Conservation (phyloP, 2,329 filamentous ascomycete species). For the Torrubiella hemipterigena region DNA sequence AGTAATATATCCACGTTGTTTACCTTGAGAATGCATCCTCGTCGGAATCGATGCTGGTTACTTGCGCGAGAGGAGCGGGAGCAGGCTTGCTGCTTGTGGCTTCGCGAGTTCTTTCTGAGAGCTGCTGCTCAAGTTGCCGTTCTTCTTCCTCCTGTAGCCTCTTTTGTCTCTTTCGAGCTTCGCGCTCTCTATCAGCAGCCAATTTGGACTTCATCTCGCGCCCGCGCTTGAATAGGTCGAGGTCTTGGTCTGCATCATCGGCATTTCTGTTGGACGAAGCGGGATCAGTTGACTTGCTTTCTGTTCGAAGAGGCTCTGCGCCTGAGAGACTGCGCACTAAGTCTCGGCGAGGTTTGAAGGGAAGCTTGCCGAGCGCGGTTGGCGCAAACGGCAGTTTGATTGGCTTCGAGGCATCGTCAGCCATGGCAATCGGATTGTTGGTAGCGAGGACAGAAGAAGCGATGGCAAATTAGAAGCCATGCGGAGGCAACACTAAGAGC, state of each 20-base stretch:
- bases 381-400: slow-evolving; percentile 38
- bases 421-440: slow-evolving; percentile 14
- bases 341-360: no score
- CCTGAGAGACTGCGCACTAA: no score
- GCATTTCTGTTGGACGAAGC: slow-evolving; percentile 9
- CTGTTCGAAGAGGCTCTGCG: no score
- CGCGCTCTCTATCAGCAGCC: slow-evolving; percentile 25
- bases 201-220: slow-evolving; percentile 35
- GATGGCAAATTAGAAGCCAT: slow-evolving; percentile 1
- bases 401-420: slow-evolving; percentile 16
- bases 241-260: slow-evolving; percentile 21
- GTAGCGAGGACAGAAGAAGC: neutral
- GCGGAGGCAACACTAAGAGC: no score
- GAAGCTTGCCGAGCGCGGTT: slow-evolving; percentile 26
- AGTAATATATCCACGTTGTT: neutral
- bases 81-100: slow-evolving; percentile 1
- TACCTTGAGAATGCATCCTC: slow-evolving; percentile 9
- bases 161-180: slow-evolving; percentile 14
- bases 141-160: slow-evolving; percentile 9
- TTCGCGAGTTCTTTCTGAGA: neutral
- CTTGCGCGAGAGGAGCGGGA: slow-evolving; percentile 1
- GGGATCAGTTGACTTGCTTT: slow-evolving; percentile 9
- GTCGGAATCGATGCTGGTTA: slow-evolving; percentile 10
- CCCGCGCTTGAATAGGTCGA: slow-evolving; percentile 37
- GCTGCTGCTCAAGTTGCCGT: slow-evolving; percentile 6